Percentiles rank a stretch among this genome's conserved stretches.
These are phyloP conservation scores for Pyrenophora teres DNA, from an alignment of 2,329 filamentous ascomycete genomes.

Conservation along the genomic window DNA sequence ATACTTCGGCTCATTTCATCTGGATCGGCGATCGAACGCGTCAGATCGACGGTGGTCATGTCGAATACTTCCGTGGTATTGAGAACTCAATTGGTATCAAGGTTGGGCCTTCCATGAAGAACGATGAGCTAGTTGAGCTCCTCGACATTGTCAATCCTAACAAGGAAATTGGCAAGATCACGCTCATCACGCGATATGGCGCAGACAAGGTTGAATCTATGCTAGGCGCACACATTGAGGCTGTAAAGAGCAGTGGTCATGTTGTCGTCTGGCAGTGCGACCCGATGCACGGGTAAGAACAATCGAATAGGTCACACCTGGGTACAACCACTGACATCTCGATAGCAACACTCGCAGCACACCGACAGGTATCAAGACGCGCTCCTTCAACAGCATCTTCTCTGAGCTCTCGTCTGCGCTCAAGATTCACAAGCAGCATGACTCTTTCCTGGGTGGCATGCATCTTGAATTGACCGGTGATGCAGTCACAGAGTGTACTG, in stretches of 20 bases:
- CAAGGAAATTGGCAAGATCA: slow-evolving; percentile 87
- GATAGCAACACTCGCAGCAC: slow-evolving; percentile 65
- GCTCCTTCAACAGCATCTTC: slow-evolving; percentile 88
- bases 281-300: slow-evolving; percentile 82
- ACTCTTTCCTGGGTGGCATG: slow-evolving; percentile 88
- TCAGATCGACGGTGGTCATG: slow-evolving; percentile 89
- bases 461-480: slow-evolving; percentile 96
- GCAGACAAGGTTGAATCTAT: slow-evolving; percentile 74
- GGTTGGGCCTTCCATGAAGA: slow-evolving; percentile 83
- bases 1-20: slow-evolving; percentile 94
- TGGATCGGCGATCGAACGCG: slow-evolving; percentile 98
- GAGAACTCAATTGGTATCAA: slow-evolving; percentile 97
- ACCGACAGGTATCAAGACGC: slow-evolving; percentile 82
- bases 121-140: slow-evolving; percentile 74
- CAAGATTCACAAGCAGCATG: slow-evolving; percentile 79
- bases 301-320: slow-evolving; percentile 6
- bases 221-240: slow-evolving; percentile 83
- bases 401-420: slow-evolving; percentile 83
- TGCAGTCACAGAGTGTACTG: slow-evolving; percentile 93
- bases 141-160: slow-evolving; percentile 84
- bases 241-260: slow-evolving; percentile 78
- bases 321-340: slow-evolving; percentile 11
- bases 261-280: slow-evolving; percentile 96
- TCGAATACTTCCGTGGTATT: slow-evolving; percentile 96
- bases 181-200: slow-evolving; percentile 94